These are phyloP conservation scores for Reticulascus tulasneorum DNA, from an alignment of 2,329 filamentous ascomycete species.

Conservation along the genomic window DNA sequence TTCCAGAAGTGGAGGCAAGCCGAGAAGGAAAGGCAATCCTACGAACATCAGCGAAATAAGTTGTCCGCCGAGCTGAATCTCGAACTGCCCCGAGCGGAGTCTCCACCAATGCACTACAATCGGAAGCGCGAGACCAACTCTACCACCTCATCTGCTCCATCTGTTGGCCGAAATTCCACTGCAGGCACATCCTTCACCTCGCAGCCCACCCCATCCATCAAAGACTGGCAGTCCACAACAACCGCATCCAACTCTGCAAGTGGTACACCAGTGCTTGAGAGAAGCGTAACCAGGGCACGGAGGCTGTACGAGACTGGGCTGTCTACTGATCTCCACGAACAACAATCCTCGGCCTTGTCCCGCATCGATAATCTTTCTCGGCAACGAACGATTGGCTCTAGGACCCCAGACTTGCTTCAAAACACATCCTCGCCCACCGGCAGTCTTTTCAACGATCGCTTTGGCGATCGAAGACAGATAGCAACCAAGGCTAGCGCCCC, in stretches of 20 bases:
- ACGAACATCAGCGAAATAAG: constrained; percentile 34
- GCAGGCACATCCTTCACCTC: constrained; percentile 87
- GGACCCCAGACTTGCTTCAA: constrained; percentile 46
- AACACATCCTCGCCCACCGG: constrained; percentile 43
- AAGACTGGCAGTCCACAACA: constrained; percentile 43
- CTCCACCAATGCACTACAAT: constrained; percentile 61
- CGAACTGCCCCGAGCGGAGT: constrained; percentile 39
- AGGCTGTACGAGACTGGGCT: constrained; percentile 81
- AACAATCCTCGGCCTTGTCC: constrained; percentile 72
- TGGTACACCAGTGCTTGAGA: constrained; percentile 49
- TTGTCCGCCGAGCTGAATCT: constrained; percentile 26
- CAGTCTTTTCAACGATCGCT: constrained; percentile 41
- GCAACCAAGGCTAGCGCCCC: constrained; percentile 60
- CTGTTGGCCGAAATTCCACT: constrained; percentile 71
- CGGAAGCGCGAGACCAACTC: constrained; percentile 83
- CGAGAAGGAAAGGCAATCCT: constrained; percentile 50
- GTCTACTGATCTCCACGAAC: constrained; percentile 74
- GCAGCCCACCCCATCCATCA: constrained; percentile 52
- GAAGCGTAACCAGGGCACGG: constrained; percentile 65
- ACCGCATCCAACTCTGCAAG: constrained; percentile 30
- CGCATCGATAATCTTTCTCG: constrained; percentile 75
- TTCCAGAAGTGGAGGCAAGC: constrained; percentile 72
- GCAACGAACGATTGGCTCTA: constrained; percentile 48
- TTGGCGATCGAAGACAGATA: constrained; percentile 40
- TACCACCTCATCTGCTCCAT: constrained; percentile 68